A percentile compares a stretch with the other conserved stretches of the same genome.
Conservation (phyloP, 306 rosid species). For the Ceratonia siliqua region DNA sequence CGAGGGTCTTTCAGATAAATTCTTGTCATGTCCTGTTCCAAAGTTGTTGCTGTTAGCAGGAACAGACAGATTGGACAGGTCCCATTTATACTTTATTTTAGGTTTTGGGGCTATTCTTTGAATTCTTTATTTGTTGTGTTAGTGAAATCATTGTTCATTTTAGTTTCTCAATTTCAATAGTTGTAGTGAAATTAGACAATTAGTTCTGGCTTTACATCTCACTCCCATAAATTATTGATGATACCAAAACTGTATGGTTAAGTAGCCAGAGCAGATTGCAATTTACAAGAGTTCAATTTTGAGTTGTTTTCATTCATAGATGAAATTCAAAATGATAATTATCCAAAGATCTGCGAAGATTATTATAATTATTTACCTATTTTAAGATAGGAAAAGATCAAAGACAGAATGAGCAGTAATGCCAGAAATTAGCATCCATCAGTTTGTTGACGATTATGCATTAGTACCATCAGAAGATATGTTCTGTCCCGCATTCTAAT, state of each 20-base stretch:
- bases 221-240: not conserved
- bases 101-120: conserved; percentile 8
- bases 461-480: conserved; percentile 3
- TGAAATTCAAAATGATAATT: not conserved
- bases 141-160: not conserved
- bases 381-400: not conserved
- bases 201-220: not conserved
- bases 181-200: conserved; percentile 5
- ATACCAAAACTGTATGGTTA: not conserved
- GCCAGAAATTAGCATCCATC: not conserved
- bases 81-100: conserved; percentile 16
- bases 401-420: not conserved
- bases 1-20: conserved; percentile 94
- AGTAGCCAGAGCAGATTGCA: not conserved
- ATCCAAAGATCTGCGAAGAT: not conserved
- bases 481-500: not conserved
- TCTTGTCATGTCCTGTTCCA: conserved; percentile 78
- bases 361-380: not conserved
- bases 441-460: not conserved
- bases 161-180: conserved; percentile 11
- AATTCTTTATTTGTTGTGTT: conserved; percentile 18
- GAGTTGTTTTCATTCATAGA: conserved; percentile 3
- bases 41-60: conserved; percentile 95
- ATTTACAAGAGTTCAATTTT: conserved; percentile 3
- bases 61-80: conserved; percentile 97